Evolutionary conservation across 805 yeast species (phyloP), one percentile per base, ranked within the genome.

Genomic region (Lipomyces oligophaga): DNA sequence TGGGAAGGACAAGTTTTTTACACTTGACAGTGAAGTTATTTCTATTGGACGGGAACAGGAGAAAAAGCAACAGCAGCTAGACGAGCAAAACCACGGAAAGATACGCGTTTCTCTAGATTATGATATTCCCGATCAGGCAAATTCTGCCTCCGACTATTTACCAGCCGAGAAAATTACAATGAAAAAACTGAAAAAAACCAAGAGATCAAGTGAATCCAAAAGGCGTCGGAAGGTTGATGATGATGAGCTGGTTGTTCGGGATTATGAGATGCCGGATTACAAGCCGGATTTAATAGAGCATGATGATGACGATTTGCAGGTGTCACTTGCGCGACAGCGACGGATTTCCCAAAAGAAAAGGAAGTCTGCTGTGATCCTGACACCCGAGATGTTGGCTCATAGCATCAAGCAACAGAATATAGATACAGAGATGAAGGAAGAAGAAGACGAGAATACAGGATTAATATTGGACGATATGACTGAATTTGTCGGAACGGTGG

Each of bases 111-210:
- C 50, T 5, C 62, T 65, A 35, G 58, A 57, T 18, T 51, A 52
- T 34, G 50, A 42, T 10, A 55, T 49, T 11, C 55, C 46, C 13
- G 42, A 43, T 3, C 50, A 46, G 3, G 47, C 43, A 10, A 58
- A 49, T 4, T 52, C 45, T 3, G 41, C 45, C 4, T 60, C 67
- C 7, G 68, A 59, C 36, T 67, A 67, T 37, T 68, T 49, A 44
- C 60, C 53, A 8, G 46, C 59, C 8, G 58, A 64, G 43, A 61
- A 63, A 1, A 31, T 54, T 6, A 68, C 69, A 48, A 68, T 72
- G 66, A 72, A 69, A 50, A 74, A 74, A 55, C 58, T 71, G 1
- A 69, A 71, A 47, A 71, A 72, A 54, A 68, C 68, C 20, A 64
- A 64, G 32, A 69, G 56, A 63, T 66, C 63, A 66, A 69, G 58